phyloP scores from a whole-genome alignment of 2,329 filamentous ascomycete species.

The Trichophyton benhamiae region DNA sequence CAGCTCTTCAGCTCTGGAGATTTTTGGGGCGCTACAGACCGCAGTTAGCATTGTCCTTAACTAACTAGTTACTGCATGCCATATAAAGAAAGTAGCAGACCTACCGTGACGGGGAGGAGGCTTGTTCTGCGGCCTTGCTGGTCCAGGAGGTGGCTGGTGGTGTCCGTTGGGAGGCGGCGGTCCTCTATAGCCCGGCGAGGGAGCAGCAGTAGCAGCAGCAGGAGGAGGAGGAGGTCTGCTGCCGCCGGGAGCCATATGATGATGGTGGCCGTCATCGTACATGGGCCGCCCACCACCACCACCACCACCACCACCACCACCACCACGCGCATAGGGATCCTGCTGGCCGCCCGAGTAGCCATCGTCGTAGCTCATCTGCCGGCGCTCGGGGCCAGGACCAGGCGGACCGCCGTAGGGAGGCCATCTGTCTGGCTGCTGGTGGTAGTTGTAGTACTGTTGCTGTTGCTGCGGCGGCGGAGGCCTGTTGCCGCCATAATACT shows the following conservation, averaged over 20 bases:
- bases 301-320: not conserved
- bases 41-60: no score
- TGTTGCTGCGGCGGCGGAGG: not conserved
- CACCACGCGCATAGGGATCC: not conserved
- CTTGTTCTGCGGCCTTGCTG: not conserved
- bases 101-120: no score
- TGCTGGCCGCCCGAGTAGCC: not conserved
- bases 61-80: no score
- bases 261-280: slow-evolving; percentile 3
- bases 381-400: not conserved
- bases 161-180: slow-evolving; percentile 17
- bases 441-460: not conserved
- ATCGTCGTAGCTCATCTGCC: not conserved
- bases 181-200: slow-evolving; percentile 14
- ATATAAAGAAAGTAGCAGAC: no score
- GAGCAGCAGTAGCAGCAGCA: slow-evolving; percentile 2
- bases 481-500: not conserved
- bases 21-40: not conserved
- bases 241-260: slow-evolving; percentile 18
- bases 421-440: not conserved
- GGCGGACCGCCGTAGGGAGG: not conserved
- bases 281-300: not conserved
- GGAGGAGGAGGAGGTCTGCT: slow-evolving; percentile 25
- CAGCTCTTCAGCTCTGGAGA: slow-evolving; percentile 8
- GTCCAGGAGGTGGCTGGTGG: slow-evolving; percentile 18